Base-by-base conservation (phyloP, 805 yeast genomes). In the Wickerhamomyces kurtzmanii region DNA sequence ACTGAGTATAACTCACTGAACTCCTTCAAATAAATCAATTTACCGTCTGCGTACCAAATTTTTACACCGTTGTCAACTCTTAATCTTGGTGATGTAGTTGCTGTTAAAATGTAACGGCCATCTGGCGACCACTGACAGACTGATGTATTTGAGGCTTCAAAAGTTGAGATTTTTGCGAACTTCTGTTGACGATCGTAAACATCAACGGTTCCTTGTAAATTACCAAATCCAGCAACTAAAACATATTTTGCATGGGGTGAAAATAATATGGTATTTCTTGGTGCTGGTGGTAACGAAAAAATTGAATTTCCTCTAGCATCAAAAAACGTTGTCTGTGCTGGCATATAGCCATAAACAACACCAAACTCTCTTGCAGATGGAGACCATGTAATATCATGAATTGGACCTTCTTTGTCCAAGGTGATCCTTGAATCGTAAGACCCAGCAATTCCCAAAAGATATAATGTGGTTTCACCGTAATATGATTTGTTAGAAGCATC, bases 61-160 rank as follows among this genome's bases (percentile, higher is more conserved):
- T 84, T 83, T 43, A 80, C 76, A 34, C 96, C 89, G 53, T 91
- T 91, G 57, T 93, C 99, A 23, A 91, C 99, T 48, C 98, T 75
- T 43, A 91, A 70, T 45, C 99, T 71, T 38, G 99, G 99, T 13
- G 96, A 75, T 0, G 97, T 91, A 5, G 97, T 93, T 12, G 98
- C 97, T 11, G 97, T 89, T 53, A 91, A 60, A 32, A 91, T 75
- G 49, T 68, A 86, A 47, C 91, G 75, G 21, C 98, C 97, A 57
- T 91, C 94, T 8, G 99, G 99, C 3, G 93, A 77, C 98, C 98
- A 91, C 53, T 83, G 84, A 53, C 96, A 89, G 24, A 80, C 93
- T n/a, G 94, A 79, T 11, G 97, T 86, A 60, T 91, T 93, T 24
- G 95, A 61, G 10, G 97, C 98, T 48, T 84, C 83, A 47, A 91